A percentile compares a stretch with the other conserved stretches of the same genome.
Conservation (phyloP, 768 basidiomycete genomes). For the Russula vinacea region DNA sequence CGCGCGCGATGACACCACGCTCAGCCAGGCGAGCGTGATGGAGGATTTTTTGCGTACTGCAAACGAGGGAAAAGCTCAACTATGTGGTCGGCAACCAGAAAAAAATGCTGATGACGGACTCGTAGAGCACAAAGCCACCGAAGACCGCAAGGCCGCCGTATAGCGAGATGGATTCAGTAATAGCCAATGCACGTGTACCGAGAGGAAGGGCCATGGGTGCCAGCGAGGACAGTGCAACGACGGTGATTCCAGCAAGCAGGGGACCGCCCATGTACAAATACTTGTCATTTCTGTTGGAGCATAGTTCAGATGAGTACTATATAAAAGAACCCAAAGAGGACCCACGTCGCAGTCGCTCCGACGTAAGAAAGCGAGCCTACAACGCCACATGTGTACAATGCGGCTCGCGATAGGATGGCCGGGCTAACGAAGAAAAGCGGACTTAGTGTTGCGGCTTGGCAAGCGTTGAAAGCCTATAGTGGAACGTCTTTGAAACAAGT, state of each 20-base stretch:
- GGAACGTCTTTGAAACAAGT: neutral
- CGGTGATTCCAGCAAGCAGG: constrained; percentile 82
- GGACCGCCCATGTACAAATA: constrained; percentile 86
- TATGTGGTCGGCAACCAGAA: no score
- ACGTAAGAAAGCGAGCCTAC: constrained; percentile 86
- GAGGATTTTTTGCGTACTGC: constrained; percentile 81
- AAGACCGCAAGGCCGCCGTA: constrained; percentile 91
- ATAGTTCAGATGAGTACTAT: constrained; percentile 1
- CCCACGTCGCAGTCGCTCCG: constrained; percentile 79
- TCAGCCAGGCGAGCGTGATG: constrained; percentile 73
- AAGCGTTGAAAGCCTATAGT: constrained; percentile 72
- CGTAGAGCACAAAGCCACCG: constrained; percentile 80
- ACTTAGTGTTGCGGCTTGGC: constrained; percentile 81
- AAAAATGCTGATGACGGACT: constrained; percentile 49
- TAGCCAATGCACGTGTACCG: constrained; percentile 69
- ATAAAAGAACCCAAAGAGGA: neutral
- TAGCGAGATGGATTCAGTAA: constrained; percentile 73
- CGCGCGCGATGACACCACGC: constrained; percentile 58
- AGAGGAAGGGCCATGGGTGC: constrained; percentile 89
- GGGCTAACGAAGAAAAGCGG: constrained; percentile 89
- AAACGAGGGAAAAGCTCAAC: constrained; percentile 8
- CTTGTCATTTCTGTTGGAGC: constrained; percentile 56
- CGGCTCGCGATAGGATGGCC: constrained; percentile 80
- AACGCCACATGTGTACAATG: constrained; percentile 81
- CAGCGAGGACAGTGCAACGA: constrained; percentile 80